Conservation (phyloP, 2,329 filamentous ascomycete species). For the Thelonectria rubi region DNA sequence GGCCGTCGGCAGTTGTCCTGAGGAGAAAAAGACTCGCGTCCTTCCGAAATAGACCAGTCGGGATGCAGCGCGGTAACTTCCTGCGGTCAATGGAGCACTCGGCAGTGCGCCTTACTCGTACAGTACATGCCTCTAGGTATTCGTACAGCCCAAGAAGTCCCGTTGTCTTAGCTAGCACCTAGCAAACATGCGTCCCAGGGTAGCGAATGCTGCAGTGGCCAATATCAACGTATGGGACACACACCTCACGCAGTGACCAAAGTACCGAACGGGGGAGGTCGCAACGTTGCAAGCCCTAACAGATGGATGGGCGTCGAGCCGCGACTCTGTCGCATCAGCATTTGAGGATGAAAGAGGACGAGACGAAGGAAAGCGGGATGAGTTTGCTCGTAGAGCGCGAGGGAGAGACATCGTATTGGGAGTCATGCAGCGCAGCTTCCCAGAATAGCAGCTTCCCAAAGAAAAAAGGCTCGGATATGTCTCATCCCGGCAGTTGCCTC, state of each 20-base stretch:
- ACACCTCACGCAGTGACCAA: not conserved
- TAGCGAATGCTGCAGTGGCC: not conserved
- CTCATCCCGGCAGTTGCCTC: not conserved
- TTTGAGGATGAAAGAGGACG: too few relatives aligned
- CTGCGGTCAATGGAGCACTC: not conserved
- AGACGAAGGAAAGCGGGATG: not conserved
- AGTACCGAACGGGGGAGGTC: not conserved
- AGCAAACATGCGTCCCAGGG: not conserved
- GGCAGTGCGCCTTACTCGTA: not conserved
- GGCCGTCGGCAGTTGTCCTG: constrained; percentile 4
- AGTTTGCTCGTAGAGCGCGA: too few relatives aligned
- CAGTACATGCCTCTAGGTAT: not conserved
- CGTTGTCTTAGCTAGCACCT: not conserved
- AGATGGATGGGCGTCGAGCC: too few relatives aligned
- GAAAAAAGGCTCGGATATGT: not conserved
- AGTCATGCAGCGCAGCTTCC: not conserved
- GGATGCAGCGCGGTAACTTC: not conserved
- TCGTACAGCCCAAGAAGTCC: not conserved
- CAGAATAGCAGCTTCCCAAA: not conserved
- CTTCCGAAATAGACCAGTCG: constrained; percentile 1
- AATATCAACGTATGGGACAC: not conserved
- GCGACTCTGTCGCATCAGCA: too few relatives aligned
- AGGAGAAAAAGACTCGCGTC: constrained; percentile 8
- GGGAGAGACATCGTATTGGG: not conserved
- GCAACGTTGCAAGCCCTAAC: not conserved